A percentile compares a stretch with the other conserved stretches of the same genome.
These are phyloP conservation scores for Lasiosphaeriaceae sp. DNA, from an alignment of 495 filamentous ascomycete genomes.

Conservation along the genomic window DNA sequence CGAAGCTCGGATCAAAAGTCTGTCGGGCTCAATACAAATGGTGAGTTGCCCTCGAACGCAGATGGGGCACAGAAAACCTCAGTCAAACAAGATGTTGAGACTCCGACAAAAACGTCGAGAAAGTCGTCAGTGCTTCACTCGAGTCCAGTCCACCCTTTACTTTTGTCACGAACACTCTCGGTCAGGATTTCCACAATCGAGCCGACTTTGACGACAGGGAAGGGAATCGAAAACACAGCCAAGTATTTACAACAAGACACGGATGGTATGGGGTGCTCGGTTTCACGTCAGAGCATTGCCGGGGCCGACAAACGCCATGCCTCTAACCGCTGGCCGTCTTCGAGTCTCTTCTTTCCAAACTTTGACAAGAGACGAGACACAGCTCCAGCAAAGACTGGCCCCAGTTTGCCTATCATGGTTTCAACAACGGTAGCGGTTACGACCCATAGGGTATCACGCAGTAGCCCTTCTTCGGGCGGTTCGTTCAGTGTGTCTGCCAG, in stretches of 20 bases:
- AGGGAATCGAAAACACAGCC: background rate
- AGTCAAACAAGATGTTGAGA: background rate
- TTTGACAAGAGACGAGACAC: slow-evolving; percentile 10
- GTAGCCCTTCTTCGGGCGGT: slow-evolving; percentile 1
- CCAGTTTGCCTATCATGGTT: slow-evolving; percentile 19
- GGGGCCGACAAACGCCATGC: background rate
- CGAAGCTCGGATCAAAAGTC: background rate
- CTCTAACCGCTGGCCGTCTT: slow-evolving; percentile 1
- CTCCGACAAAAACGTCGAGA: background rate
- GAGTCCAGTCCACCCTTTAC: slow-evolving; percentile 4
- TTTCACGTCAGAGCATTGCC: background rate
- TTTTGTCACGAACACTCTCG: slow-evolving; percentile 12
- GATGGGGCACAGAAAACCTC: background rate
- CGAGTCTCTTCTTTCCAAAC: slow-evolving; percentile 11
- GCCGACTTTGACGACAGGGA: background rate
- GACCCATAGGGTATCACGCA: background rate
- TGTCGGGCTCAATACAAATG: background rate
- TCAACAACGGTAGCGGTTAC: slow-evolving; percentile 16
- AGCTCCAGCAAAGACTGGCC: slow-evolving; percentile 5
- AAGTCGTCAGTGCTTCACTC: background rate
- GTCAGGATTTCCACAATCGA: slow-evolving; percentile 14
- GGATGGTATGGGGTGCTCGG: background rate
- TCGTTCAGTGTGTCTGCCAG: slow-evolving; percentile 1
- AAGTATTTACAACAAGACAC: background rate
- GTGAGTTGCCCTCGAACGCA: background rate